Percentiles rank a stretch among this genome's conserved stretches.
Evolutionary conservation across 257 asterid genomes (phyloP).

Genomic region (Echium plantagineum): DNA sequence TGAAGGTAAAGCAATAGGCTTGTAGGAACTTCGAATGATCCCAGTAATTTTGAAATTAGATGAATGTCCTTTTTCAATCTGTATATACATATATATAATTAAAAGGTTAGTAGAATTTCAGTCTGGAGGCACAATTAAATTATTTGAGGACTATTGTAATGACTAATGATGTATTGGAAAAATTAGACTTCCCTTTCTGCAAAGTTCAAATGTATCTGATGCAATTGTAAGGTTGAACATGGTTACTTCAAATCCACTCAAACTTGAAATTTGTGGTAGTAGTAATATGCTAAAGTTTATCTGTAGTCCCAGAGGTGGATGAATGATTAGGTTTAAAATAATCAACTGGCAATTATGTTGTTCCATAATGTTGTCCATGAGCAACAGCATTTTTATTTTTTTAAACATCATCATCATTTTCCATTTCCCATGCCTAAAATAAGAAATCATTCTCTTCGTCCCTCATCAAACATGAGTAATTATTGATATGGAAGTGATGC

Average conservation of each 20-base stretch:
- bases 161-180: background rate
- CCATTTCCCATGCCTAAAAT: background rate
- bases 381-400: background rate
- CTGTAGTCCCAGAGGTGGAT: background rate
- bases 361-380: background rate
- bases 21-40: constrained; percentile 22
- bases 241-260: background rate
- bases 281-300: no score
- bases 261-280: background rate
- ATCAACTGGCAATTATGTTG: background rate
- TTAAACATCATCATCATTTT: background rate
- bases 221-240: background rate
- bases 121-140: background rate
- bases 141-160: background rate
- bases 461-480: background rate
- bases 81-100: background rate
- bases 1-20: constrained; percentile 17
- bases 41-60: constrained; percentile 9
- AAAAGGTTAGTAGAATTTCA: background rate
- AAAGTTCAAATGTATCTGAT: background rate
- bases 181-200: background rate
- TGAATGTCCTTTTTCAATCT: background rate
- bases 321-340: background rate
- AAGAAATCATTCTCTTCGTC: background rate
- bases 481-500: background rate